phyloP scores from a whole-genome alignment of 2,329 filamentous ascomycete genomes.

The Aspergillus tanneri region DNA sequence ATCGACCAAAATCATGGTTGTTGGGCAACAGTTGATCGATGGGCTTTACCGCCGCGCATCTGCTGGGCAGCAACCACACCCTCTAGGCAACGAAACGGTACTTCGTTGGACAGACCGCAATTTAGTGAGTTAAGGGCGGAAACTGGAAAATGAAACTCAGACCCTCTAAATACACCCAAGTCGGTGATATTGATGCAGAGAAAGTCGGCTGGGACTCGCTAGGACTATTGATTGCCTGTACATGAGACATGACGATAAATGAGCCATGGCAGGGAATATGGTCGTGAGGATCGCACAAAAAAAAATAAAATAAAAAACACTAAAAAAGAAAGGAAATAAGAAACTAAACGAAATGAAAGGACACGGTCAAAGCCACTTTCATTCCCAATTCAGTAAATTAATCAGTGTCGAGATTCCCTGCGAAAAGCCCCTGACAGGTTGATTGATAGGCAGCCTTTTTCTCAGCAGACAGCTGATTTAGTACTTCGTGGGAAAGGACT shows the following conservation, averaged over 20 bases:
- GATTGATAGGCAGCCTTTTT: constrained; percentile 8
- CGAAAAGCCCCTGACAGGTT: constrained; percentile 11
- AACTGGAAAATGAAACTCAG: no score
- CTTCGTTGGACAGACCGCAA: constrained; percentile 22
- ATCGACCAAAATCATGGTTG: constrained; percentile 18
- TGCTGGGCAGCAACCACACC: constrained; percentile 37
- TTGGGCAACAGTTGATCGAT: constrained; percentile 30
- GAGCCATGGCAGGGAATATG: background rate
- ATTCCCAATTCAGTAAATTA: background rate
- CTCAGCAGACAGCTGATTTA: no score
- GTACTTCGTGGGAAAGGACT: no score
- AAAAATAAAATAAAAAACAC: background rate
- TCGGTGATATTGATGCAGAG: background rate
- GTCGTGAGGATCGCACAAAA: background rate
- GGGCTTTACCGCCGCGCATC: constrained; percentile 33
- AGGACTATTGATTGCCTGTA: background rate
- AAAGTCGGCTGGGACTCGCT: background rate
- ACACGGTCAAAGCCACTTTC: background rate
- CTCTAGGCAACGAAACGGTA: constrained; percentile 5
- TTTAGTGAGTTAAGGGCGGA: constrained; percentile 9
- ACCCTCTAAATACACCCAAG: no score
- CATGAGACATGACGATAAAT: background rate
- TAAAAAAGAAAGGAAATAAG: background rate
- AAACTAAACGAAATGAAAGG: background rate
- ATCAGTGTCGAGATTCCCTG: constrained; percentile 1